Percentiles rank a stretch among this genome's conserved stretches.
Conservation (phyloP, 495 filamentous ascomycete genomes). For the Aspergillus wentii region DNA sequence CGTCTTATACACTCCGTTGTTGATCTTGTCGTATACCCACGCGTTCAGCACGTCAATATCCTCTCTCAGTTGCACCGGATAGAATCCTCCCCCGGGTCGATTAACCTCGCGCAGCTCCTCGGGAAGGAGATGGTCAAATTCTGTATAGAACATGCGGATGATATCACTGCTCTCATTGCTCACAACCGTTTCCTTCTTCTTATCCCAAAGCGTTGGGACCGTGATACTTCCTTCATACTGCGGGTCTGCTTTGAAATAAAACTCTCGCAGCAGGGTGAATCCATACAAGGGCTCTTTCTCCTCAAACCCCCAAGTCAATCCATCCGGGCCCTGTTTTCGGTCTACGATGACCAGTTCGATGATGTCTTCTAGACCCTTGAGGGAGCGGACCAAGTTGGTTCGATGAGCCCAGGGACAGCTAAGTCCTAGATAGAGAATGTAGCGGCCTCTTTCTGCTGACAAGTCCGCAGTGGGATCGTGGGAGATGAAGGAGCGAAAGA, state of each 20-base stretch:
- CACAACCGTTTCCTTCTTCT: slow-evolving; percentile 64
- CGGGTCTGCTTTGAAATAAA: slow-evolving; percentile 67
- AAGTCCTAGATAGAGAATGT: slow-evolving; percentile 71
- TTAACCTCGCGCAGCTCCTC: slow-evolving; percentile 39
- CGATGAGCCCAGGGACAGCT: slow-evolving; percentile 86
- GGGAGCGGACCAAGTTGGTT: slow-evolving; percentile 65
- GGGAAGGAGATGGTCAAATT: slow-evolving; percentile 57
- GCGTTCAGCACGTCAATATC: slow-evolving; percentile 59
- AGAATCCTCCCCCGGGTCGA: slow-evolving; percentile 45
- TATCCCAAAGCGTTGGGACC: slow-evolving; percentile 77
- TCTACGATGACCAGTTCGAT: slow-evolving; percentile 67
- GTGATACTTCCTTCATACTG: slow-evolving; percentile 72
- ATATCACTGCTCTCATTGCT: slow-evolving; percentile 87
- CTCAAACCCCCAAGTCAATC: slow-evolving; percentile 64
- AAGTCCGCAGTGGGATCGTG: slow-evolving; percentile 53
- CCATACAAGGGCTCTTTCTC: slow-evolving; percentile 59
- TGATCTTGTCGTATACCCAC: slow-evolving; percentile 63
- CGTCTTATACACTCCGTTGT: slow-evolving; percentile 68
- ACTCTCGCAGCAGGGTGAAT: slow-evolving; percentile 57
- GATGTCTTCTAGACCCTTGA: slow-evolving; percentile 74
- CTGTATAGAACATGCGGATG: slow-evolving; percentile 60
- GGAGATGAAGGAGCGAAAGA: slow-evolving; percentile 47
- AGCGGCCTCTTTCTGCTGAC: slow-evolving; percentile 68
- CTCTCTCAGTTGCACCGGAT: slow-evolving; percentile 45
- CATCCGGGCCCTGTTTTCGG: slow-evolving; percentile 57